Evolutionary conservation across 495 filamentous ascomycete genomes (phyloP).

Genomic region (Aspergillus biplanus): DNA sequence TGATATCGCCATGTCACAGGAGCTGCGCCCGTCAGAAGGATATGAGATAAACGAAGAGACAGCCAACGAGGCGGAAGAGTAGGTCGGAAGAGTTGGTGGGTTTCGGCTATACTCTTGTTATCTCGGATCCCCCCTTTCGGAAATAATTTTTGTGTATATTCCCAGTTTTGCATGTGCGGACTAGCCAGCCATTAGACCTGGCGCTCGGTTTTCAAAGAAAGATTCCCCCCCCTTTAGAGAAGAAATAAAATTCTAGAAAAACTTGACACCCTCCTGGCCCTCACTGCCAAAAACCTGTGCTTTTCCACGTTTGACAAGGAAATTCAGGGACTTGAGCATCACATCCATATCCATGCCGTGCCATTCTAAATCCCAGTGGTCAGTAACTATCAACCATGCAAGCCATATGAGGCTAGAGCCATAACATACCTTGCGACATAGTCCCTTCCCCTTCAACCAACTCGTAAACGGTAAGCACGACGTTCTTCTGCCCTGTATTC

Average conservation of each 20-base stretch:
- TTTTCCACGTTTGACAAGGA: slow-evolving; percentile 85
- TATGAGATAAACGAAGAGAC: slow-evolving; percentile 57
- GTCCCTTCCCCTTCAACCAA: slow-evolving; percentile 69
- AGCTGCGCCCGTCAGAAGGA: slow-evolving; percentile 62
- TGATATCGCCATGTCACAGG: slow-evolving; percentile 84
- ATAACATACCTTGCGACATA: slow-evolving; percentile 54
- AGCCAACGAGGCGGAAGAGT: slow-evolving; percentile 33
- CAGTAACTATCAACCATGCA: slow-evolving; percentile 16
- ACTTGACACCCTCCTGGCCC: slow-evolving; percentile 90
- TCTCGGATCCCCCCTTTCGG: slow-evolving; percentile 16
- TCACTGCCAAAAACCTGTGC: slow-evolving; percentile 90
- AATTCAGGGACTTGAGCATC: slow-evolving; percentile 73
- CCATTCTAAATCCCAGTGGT: slow-evolving; percentile 61
- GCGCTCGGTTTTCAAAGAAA: slow-evolving; percentile 1
- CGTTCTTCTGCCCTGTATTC: slow-evolving; percentile 70
- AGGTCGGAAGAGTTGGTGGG: neutral
- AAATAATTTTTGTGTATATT: slow-evolving; percentile 21
- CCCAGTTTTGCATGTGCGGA: slow-evolving; percentile 15
- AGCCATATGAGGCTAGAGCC: neutral
- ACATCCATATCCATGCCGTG: slow-evolving; percentile 84
- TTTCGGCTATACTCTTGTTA: slow-evolving; percentile 10
- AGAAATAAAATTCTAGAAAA: slow-evolving; percentile 65
- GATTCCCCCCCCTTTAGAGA: neutral
- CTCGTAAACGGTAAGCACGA: slow-evolving; percentile 79
- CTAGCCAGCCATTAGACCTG: slow-evolving; percentile 10